Percentiles rank a stretch among this genome's conserved stretches.
Evolutionary conservation across 768 basidiomycete genomes (phyloP).

Genomic region (Glaciozyma martinii): DNA sequence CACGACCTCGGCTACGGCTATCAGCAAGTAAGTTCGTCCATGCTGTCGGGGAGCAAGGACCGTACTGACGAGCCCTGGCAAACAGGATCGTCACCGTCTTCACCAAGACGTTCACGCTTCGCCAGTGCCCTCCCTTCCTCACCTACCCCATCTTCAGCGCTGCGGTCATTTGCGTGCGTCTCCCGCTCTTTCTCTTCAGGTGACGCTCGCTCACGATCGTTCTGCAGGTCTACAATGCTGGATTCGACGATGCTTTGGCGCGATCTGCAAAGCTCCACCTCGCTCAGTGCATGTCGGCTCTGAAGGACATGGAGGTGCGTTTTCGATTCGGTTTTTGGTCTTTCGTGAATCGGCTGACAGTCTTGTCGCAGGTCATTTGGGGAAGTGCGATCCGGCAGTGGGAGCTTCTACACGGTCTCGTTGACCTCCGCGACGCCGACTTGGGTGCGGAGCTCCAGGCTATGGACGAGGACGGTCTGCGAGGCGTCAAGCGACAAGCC

Average conservation of each 20-base stretch:
- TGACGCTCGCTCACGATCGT: neutral
- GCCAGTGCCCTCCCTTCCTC: slow-evolving; percentile 35
- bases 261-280: slow-evolving; percentile 29
- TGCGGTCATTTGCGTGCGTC: slow-evolving; percentile 34
- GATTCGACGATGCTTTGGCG: slow-evolving; percentile 29
- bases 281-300: slow-evolving; percentile 29
- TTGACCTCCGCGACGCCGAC: slow-evolving; percentile 28
- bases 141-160: slow-evolving; percentile 38
- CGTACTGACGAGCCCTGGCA: neutral
- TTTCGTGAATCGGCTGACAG: too few species aligned
- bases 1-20: slow-evolving; percentile 36
- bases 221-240: slow-evolving; percentile 31
- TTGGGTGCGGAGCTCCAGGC: slow-evolving; percentile 18
- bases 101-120: slow-evolving; percentile 33
- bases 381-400: slow-evolving; percentile 19
- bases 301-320: slow-evolving; percentile 33
- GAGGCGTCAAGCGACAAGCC: slow-evolving; percentile 23
- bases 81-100: slow-evolving; percentile 32
- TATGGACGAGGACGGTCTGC: neutral
- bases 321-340: too few species aligned
- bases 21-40: slow-evolving; percentile 27
- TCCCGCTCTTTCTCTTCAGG: neutral
- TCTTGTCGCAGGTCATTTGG: slow-evolving; percentile 17
- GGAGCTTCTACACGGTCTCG: slow-evolving; percentile 30
- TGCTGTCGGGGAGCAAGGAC: too few species aligned